phyloP scores from a whole-genome alignment of 257 asterid genomes.

The Lithospermum erythrorhizon region DNA sequence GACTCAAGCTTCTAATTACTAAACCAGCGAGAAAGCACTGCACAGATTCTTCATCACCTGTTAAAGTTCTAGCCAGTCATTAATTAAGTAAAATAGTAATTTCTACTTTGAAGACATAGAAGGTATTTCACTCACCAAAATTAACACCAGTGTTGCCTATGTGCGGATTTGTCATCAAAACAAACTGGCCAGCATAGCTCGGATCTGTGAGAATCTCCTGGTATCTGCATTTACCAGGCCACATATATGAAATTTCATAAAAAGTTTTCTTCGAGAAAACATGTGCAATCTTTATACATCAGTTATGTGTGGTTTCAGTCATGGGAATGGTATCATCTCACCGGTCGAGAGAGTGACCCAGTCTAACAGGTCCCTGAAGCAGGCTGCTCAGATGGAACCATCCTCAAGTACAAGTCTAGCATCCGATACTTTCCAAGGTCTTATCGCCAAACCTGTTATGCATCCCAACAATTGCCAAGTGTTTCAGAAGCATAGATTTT shows the following conservation, averaged over 20 bases:
- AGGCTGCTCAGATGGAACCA: slow-evolving; percentile 92
- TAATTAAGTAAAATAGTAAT: slow-evolving; percentile 1
- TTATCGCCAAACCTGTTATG: slow-evolving; percentile 33
- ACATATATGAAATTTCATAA: background rate
- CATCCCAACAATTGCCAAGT: background rate
- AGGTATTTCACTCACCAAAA: slow-evolving; percentile 43
- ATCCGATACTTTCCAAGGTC: slow-evolving; percentile 93
- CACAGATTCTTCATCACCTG: slow-evolving; percentile 82
- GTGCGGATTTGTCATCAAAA: slow-evolving; percentile 92
- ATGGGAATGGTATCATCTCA: slow-evolving; percentile 14
- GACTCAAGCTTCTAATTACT: slow-evolving; percentile 82
- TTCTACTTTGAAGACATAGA: slow-evolving; percentile 9
- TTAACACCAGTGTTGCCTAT: slow-evolving; percentile 93
- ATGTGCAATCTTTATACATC: background rate
- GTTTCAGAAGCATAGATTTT: background rate
- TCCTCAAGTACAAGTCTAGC: slow-evolving; percentile 92
- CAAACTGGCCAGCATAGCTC: slow-evolving; percentile 96
- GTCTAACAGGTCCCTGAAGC: slow-evolving; percentile 98
- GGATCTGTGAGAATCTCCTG: slow-evolving; percentile 97
- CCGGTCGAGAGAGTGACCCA: no score
- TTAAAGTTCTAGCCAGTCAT: slow-evolving; percentile 10
- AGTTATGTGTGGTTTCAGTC: background rate
- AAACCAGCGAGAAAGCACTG: slow-evolving; percentile 85
- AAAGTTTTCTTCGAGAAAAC: background rate
- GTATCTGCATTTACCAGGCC: slow-evolving; percentile 40